These are phyloP conservation scores for Actinomortierella wolfii DNA, from an alignment of 371 early-diverging fungal species.

Conservation along the genomic window DNA sequence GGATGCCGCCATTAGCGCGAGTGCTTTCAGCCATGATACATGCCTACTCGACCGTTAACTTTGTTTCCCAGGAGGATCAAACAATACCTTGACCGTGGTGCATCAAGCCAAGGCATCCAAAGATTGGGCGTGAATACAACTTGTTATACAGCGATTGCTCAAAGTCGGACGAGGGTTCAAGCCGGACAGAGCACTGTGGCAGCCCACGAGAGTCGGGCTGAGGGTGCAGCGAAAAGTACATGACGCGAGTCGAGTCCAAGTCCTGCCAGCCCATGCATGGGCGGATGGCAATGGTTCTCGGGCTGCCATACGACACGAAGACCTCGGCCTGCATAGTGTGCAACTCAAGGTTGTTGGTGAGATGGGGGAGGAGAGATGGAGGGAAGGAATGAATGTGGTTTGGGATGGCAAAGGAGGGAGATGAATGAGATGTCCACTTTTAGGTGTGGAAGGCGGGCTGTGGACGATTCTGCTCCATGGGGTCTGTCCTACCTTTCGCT, in stretches of 20 bases:
- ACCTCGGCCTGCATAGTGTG: conserved; percentile 41
- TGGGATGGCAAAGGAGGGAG: conserved; percentile 3
- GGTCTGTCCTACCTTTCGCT: too few relatives aligned
- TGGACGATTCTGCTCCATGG: too few relatives aligned
- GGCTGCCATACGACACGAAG: conserved; percentile 16
- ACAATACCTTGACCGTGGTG: conserved; percentile 66
- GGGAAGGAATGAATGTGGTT: not conserved
- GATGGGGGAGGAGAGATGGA: not conserved
- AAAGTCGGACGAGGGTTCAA: conserved; percentile 53
- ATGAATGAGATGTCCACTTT: not conserved
- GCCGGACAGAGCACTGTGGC: conserved; percentile 50
- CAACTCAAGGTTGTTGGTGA: not conserved
- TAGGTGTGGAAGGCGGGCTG: not conserved
- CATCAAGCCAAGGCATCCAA: conserved; percentile 74
- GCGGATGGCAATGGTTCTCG: conserved; percentile 28
- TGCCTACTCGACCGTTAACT: too few relatives aligned
- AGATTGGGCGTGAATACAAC: conserved; percentile 62
- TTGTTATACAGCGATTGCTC: conserved; percentile 55
- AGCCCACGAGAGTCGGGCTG: conserved; percentile 14
- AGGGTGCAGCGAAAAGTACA: conserved; percentile 25
- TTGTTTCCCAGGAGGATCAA: too few relatives aligned
- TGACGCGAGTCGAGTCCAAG: conserved; percentile 7
- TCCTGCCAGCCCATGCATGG: conserved; percentile 11
- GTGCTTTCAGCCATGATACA: too few relatives aligned
- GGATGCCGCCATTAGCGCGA: conserved; percentile 1